Evolutionary conservation across 305 asterid genomes (phyloP), one percentile per base, ranked within the genome.

Genomic region (Ajuga reptans): DNA sequence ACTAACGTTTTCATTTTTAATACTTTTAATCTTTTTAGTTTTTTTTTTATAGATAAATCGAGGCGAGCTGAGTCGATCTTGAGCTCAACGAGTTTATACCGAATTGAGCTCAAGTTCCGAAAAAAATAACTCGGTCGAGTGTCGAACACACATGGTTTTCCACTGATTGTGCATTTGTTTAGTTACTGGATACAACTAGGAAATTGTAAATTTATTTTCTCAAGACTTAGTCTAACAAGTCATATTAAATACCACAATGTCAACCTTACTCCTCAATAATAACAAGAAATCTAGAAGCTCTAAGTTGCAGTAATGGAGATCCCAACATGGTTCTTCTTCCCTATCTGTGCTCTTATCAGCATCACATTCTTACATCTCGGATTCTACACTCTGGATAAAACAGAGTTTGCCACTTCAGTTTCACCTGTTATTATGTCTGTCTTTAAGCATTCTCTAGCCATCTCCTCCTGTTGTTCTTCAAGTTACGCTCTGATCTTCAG

Each of bases 351-450:
- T 14, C 9, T 64, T 6, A 62, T 18, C 14, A 45, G 76, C 60
- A 8, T 72, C 71, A 8, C 21, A 15, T 72, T 43, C 71, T 46
- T 63, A 42, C 24, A 29, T n/a, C 65, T 72, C 0, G 70, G 76
- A 8, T 53, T 72, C 65, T 16, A 18, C 36, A 5, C 36, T 31
- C 3, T 31, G 6, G 36, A 31, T 31, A 3, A 5, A 31, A 31
- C 36, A 3, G 39, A 12, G 27, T 50, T 67, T n/a, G 37, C 72
- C 15, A 7, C 21, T 5, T 52, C 72, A 0, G 63, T 67, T 52
- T 52, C 72, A 9, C 72, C 72, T 1, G 15, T 53, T 5, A 14
- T 67, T 42, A 53, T 67, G 63, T 52, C 15, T 24, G 6, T 52
- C 9, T 52, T 67, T 6, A 67, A 67, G 21, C 72, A 67, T 18